Base-by-base conservation (phyloP, 805 yeast species). In the Spathaspora passalidarum region DNA sequence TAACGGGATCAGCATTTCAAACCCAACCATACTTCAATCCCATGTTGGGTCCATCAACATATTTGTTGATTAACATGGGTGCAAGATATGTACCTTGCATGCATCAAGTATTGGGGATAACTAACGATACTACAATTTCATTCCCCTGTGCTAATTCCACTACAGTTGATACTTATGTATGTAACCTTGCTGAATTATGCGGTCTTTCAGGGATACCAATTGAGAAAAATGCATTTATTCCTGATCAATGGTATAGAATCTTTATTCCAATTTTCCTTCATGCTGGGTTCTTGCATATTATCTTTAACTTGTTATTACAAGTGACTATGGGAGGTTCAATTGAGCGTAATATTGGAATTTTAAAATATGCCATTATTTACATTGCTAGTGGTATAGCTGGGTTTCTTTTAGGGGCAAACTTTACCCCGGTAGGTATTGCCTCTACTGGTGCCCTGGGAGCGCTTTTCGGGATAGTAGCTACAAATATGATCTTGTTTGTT, bases 141-240 rank as follows among this genome's bases (percentile, higher is more conserved):
- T 85, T 77, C 68, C 90, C 91, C 2, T 84, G 91, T 53, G 80
- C 89, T 2, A 84, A 83, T 55, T 78, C 87, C 3, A 85, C 90
- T 1, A 56, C 76, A 0, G 51, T 63, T 0, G 72, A 56, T 19
- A 77, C 86, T 5, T 72, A 82, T 49, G 83, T 77, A 9, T 85
- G 91, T 55, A 56, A 72, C 5, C 65, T 85, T 42, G 57, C 62
- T 32, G 79, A 84, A 53, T 66, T 84, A 20, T 85, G 91, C 57
- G 87, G 88, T 0, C 61, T 83, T 60, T 66, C 76, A 17, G 81
- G 81, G 2, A 57, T 81, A 6, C 63, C 68, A 0, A 41, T 57
- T 1, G 63, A 60, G 3, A 55, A 60, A 42, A 57, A 60, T 36
- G 66, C 60, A 7, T 70, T 59, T 43, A 49, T 60, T 7, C 88